A percentile compares a stretch with the other conserved stretches of the same genome.
Evolutionary conservation across 257 asterid genomes (phyloP).

Genomic region (Penstemon davidsonii): DNA sequence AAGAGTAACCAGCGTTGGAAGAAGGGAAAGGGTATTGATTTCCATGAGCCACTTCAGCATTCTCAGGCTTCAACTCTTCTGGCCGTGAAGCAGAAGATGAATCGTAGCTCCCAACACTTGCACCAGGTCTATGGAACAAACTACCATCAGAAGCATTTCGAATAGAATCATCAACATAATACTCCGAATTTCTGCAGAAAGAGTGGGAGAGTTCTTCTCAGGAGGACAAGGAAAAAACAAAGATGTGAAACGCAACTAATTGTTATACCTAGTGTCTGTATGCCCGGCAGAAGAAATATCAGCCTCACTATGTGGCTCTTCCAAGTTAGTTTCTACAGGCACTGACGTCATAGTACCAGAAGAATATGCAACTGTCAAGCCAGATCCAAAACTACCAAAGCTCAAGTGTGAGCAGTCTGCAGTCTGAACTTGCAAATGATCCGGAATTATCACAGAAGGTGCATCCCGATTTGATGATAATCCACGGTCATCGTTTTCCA

Average conservation of each 20-base stretch:
- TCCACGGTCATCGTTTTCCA: slow-evolving; percentile 52
- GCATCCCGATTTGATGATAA: slow-evolving; percentile 54
- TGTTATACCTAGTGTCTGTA: slow-evolving; percentile 53
- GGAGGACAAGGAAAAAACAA: slow-evolving; percentile 3
- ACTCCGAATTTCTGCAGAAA: slow-evolving; percentile 70
- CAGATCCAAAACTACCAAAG: slow-evolving; percentile 91
- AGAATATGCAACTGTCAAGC: slow-evolving; percentile 41
- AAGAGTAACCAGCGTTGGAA: slow-evolving; percentile 53
- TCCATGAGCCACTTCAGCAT: slow-evolving; percentile 60
- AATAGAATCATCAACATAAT: slow-evolving; percentile 68
- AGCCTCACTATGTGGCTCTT: slow-evolving; percentile 50
- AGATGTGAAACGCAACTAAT: not conserved
- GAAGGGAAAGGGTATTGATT: slow-evolving; percentile 69
- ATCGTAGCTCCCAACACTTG: slow-evolving; percentile 54
- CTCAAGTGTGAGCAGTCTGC: slow-evolving; percentile 85
- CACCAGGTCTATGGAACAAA: slow-evolving; percentile 63
- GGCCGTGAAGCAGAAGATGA: slow-evolving; percentile 61
- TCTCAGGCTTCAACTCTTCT: slow-evolving; percentile 68
- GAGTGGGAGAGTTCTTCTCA: slow-evolving; percentile 9
- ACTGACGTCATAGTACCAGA: slow-evolving; percentile 52
- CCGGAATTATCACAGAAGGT: slow-evolving; percentile 84
- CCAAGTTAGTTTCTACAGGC: slow-evolving; percentile 57
- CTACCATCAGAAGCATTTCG: slow-evolving; percentile 67
- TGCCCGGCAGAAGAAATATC: slow-evolving; percentile 57
- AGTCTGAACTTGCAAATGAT: slow-evolving; percentile 79